phyloP scores from a whole-genome alignment of 2,329 filamentous ascomycete genomes.

The Beauveria medogensis region DNA sequence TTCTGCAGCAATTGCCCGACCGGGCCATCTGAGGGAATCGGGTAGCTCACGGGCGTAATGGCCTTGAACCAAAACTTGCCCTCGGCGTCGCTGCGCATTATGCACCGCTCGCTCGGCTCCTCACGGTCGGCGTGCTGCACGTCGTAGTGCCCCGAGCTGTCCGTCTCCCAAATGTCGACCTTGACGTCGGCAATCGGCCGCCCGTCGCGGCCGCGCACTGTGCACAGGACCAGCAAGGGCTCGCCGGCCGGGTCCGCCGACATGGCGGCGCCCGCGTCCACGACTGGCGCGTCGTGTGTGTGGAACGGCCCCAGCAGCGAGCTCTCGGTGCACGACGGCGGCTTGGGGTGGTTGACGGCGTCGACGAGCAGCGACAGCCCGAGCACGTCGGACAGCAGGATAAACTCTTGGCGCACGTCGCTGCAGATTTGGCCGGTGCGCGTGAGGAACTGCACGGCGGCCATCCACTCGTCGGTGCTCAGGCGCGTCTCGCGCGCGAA shows the following conservation, averaged over 20 bases:
- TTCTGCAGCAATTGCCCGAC: slow-evolving; percentile 62
- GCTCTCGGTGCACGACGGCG: slow-evolving; percentile 57
- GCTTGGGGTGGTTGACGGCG: slow-evolving; percentile 70
- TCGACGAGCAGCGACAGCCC: slow-evolving; percentile 69
- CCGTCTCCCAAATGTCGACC: slow-evolving; percentile 75
- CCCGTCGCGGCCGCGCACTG: slow-evolving; percentile 52
- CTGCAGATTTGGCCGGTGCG: slow-evolving; percentile 59
- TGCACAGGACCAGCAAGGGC: slow-evolving; percentile 59
- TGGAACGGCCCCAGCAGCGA: slow-evolving; percentile 78
- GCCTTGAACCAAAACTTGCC: slow-evolving; percentile 71
- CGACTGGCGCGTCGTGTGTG: slow-evolving; percentile 56
- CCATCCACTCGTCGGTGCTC: slow-evolving; percentile 66
- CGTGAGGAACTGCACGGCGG: slow-evolving; percentile 59
- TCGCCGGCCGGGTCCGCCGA: slow-evolving; percentile 57
- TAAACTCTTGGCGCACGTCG: slow-evolving; percentile 66
- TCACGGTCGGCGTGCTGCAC: slow-evolving; percentile 58
- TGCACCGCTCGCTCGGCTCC: slow-evolving; percentile 25
- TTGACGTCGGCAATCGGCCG: slow-evolving; percentile 53
- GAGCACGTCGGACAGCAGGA: slow-evolving; percentile 66
- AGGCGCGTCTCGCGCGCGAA: slow-evolving; percentile 68
- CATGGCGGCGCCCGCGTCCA: slow-evolving; percentile 47
- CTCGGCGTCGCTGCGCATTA: slow-evolving; percentile 21
- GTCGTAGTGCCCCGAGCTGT: slow-evolving; percentile 66
- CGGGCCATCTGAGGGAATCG: slow-evolving; percentile 76
- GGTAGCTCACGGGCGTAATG: slow-evolving; percentile 77